These are phyloP conservation scores for Prunus dulcis DNA, from an alignment of 306 rosid genomes.

Conservation along the genomic window DNA sequence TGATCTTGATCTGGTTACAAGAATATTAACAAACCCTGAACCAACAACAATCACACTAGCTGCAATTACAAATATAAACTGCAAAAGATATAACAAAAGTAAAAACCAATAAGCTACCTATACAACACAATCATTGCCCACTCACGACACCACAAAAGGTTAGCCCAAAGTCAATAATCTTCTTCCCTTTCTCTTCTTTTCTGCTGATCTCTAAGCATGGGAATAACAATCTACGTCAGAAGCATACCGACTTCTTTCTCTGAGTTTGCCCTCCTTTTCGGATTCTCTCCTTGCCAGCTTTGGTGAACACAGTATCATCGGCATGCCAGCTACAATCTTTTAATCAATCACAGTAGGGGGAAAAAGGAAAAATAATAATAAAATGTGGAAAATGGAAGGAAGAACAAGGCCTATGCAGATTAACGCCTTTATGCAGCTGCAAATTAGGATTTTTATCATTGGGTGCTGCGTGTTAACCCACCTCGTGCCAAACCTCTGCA, in stretches of 20 bases:
- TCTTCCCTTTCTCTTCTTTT: constrained; percentile 44
- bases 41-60: constrained; percentile 75
- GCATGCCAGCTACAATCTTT: constrained; percentile 64
- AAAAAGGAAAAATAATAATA: constrained; percentile 19
- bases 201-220: constrained; percentile 56
- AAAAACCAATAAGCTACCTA: constrained; percentile 61
- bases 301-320: constrained; percentile 33
- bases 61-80: constrained; percentile 76
- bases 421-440: constrained; percentile 32
- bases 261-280: constrained; percentile 21
- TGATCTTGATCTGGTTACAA: constrained; percentile 61
- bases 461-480: constrained; percentile 96
- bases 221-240: constrained; percentile 79
- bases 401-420: constrained; percentile 39
- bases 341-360: constrained; percentile 49
- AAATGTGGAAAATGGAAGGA: constrained; percentile 25
- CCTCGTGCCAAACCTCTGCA: constrained; percentile 76
- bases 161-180: constrained; percentile 74
- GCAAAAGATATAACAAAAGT: constrained; percentile 24
- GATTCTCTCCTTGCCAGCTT: constrained; percentile 34
- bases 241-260: constrained; percentile 60
- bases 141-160: constrained; percentile 63
- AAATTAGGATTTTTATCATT: constrained; percentile 49
- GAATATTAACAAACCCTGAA: constrained; percentile 86
- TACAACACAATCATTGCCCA: constrained; percentile 74